A percentile compares a stretch with the other conserved stretches of the same genome.
Conservation (phyloP, 192 early-diverging fungal genomes). For the Linnemannia hyalina region DNA sequence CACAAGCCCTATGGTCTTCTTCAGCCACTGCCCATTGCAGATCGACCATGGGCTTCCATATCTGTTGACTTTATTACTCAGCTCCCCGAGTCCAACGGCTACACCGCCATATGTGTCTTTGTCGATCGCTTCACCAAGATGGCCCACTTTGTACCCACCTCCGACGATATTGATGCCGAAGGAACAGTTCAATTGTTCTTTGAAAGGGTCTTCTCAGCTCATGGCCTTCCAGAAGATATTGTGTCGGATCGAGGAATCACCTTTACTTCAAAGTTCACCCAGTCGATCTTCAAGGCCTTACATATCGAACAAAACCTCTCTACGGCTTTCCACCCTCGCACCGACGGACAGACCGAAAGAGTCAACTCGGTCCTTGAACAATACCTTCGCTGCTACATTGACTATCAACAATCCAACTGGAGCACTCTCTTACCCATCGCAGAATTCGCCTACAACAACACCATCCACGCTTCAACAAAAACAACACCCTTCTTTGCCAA, state of each 20-base stretch:
- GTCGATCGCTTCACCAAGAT: conserved; percentile 36
- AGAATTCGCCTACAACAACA: conserved; percentile 69
- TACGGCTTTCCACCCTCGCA: background rate
- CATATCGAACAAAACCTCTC: no score
- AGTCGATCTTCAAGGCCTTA: no score
- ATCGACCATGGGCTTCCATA: conserved; percentile 52
- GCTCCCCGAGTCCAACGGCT: conserved; percentile 18
- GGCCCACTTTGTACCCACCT: no score
- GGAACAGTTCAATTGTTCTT: no score
- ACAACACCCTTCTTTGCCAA: conserved; percentile 49
- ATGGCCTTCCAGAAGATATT: no score
- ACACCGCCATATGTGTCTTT: conserved; percentile 54
- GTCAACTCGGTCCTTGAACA: conserved; percentile 58
- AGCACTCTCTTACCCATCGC: conserved; percentile 47
- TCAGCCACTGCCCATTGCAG: conserved; percentile 36
- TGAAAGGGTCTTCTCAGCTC: no score
- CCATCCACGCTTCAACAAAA: conserved; percentile 30
- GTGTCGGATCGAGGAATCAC: no score
- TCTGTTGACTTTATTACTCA: conserved; percentile 57
- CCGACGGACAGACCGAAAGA: conserved; percentile 61
- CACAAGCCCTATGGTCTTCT: conserved; percentile 56
- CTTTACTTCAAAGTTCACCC: no score
- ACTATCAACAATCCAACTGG: conserved; percentile 62
- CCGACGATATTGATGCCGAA: no score
- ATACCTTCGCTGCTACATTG: conserved; percentile 50